A percentile compares a stretch with the other conserved stretches of the same genome.
Evolutionary conservation across 2,329 filamentous ascomycete species (phyloP).

Genomic region (Fusarium nematophilum): DNA sequence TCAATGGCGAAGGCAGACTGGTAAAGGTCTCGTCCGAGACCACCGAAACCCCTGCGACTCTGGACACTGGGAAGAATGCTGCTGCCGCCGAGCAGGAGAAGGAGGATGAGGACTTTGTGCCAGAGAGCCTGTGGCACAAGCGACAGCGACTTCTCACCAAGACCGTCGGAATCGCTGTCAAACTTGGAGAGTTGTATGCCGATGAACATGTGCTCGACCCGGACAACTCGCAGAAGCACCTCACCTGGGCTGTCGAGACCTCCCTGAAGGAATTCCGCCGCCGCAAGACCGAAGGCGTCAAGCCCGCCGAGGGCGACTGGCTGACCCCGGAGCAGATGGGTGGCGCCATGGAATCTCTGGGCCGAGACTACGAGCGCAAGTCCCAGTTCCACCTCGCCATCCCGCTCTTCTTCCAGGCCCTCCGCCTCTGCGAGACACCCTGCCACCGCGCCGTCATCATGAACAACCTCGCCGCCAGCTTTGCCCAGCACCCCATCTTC

Average conservation of each 20-base stretch:
- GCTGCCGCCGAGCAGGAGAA: slow-evolving; percentile 34
- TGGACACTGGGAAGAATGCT: neutral
- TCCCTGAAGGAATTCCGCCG: slow-evolving; percentile 79
- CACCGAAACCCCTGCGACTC: slow-evolving; percentile 8
- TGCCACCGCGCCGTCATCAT: slow-evolving; percentile 88
- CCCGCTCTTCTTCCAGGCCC: slow-evolving; percentile 86
- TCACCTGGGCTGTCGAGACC: slow-evolving; percentile 86
- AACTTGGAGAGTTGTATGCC: slow-evolving; percentile 86
- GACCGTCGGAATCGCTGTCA: slow-evolving; percentile 80
- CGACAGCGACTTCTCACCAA: slow-evolving; percentile 78
- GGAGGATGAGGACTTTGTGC: slow-evolving; percentile 40
- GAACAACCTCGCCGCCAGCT: slow-evolving; percentile 82
- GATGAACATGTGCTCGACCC: slow-evolving; percentile 79
- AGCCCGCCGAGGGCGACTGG: slow-evolving; percentile 77
- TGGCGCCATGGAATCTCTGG: slow-evolving; percentile 80
- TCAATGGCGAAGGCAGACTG: slow-evolving; percentile 54
- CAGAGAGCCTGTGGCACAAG: slow-evolving; percentile 65
- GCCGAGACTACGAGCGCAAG: slow-evolving; percentile 78
- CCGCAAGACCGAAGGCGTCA: slow-evolving; percentile 74
- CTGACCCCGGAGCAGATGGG: slow-evolving; percentile 77
- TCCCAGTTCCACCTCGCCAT: slow-evolving; percentile 84
- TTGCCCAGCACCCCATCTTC: slow-evolving; percentile 73
- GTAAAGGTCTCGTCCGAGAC: slow-evolving; percentile 31
- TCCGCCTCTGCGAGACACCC: slow-evolving; percentile 71
- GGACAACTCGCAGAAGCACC: slow-evolving; percentile 76